phyloP scores from a whole-genome alignment of 2,329 filamentous ascomycete genomes.

The Ophiocordyceps robertsii region DNA sequence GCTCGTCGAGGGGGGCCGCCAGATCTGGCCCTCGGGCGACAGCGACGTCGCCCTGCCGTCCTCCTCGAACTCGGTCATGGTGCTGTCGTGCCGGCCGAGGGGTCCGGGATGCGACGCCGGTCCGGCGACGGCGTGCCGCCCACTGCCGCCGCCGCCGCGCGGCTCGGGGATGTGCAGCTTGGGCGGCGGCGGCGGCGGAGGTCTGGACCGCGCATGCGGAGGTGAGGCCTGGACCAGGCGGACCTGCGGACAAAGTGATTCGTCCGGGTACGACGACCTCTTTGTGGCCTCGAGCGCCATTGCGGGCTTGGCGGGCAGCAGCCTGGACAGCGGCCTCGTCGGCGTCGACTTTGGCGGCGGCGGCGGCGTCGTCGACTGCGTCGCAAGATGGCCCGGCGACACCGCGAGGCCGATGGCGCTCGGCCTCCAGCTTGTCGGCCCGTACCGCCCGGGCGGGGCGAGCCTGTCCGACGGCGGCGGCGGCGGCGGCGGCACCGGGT shows the following conservation, averaged over 20 bases:
- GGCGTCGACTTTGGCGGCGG: conserved; percentile 17
- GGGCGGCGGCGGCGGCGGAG: conserved; percentile 10
- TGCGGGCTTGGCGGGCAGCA: conserved; percentile 32
- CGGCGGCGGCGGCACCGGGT: conserved; percentile 6
- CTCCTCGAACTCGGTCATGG: conserved; percentile 40
- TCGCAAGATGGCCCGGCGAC: conserved; percentile 14
- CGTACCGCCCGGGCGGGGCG: neutral
- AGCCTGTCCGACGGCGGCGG: conserved; percentile 1
- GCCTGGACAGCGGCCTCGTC: conserved; percentile 23
- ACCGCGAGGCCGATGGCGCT: conserved; percentile 30
- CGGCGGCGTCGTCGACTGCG: conserved; percentile 15
- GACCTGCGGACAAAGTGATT: neutral
- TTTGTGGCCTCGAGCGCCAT: conserved; percentile 15
- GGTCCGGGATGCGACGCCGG: neutral
- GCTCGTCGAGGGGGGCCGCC: conserved; percentile 29
- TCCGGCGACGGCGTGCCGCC: neutral
- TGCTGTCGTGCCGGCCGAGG: conserved; percentile 22
- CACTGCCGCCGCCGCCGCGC: neutral
- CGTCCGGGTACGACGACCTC: neutral
- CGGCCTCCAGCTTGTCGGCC: neutral
- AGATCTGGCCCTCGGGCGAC: conserved; percentile 28
- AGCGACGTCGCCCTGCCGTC: conserved; percentile 26
- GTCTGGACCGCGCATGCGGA: conserved; percentile 4
- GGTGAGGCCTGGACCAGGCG: conserved; percentile 5
- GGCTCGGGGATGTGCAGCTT: conserved; percentile 13